Conservation (phyloP, 2,329 filamentous ascomycete species). For the Pseudogymnoascus sp. region DNA sequence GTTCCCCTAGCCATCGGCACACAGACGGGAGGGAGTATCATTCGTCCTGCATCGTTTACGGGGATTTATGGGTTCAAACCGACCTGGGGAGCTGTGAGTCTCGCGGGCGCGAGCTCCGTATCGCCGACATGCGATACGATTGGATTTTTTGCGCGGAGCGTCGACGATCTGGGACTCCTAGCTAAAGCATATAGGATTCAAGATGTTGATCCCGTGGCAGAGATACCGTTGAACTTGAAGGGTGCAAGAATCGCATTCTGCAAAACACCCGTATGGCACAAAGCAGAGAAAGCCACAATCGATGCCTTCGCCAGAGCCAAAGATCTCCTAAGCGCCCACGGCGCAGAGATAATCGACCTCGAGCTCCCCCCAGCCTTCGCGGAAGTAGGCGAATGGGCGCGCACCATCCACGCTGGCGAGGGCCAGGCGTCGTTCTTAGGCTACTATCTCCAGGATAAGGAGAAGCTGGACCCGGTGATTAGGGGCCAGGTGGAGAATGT, state of each 20-base stretch:
- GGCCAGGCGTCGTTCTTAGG: conserved; percentile 44
- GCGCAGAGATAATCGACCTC: conserved; percentile 50
- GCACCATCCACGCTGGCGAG: conserved; percentile 42
- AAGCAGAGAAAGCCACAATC: conserved; percentile 38
- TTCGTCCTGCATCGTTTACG: conserved; percentile 58
- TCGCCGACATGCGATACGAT: conserved; percentile 54
- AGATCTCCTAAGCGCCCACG: conserved; percentile 35
- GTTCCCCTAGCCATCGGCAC: conserved; percentile 54
- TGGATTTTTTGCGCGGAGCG: conserved; percentile 50
- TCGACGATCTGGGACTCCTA: conserved; percentile 51
- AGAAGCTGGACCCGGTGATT: conserved; percentile 39
- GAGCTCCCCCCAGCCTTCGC: conserved; percentile 43
- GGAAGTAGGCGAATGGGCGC: conserved; percentile 44
- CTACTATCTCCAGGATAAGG: conserved; percentile 43
- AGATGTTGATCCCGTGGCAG: conserved; percentile 37
- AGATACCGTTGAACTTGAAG: conserved; percentile 30
- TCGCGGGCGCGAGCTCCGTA: conserved; percentile 54
- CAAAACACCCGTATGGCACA: conserved; percentile 45
- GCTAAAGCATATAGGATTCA: conserved; percentile 45
- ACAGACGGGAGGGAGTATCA: conserved; percentile 57
- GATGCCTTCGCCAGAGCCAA: conserved; percentile 36
- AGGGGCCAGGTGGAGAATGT: conserved; percentile 44
- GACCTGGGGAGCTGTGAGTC: conserved; percentile 55
- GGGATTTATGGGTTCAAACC: conserved; percentile 59
- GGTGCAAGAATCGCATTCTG: conserved; percentile 47